Evolutionary conservation across 129 eudicot species (phyloP).

Genomic region (Pulicaria dysenterica): DNA sequence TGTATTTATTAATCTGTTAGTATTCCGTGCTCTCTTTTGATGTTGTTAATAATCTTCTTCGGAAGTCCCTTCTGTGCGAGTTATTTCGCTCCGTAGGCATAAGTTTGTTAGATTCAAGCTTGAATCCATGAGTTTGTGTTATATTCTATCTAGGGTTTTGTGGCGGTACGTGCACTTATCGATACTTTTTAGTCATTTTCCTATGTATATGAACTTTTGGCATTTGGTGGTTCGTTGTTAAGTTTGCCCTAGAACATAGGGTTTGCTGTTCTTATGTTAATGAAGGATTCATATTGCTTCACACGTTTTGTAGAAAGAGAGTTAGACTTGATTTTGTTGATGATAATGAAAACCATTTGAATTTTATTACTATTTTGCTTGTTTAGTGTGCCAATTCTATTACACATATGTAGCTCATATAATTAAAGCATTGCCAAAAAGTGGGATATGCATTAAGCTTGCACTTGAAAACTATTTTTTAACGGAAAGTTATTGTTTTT

Average conservation of each 20-base stretch:
- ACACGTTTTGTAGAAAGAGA: not conserved
- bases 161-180: no score
- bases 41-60: not conserved
- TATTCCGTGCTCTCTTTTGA: constrained; percentile 3
- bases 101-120: no score
- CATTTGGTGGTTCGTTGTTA: no score
- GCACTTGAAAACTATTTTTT: not conserved
- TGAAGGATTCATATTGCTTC: not conserved
- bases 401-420: no score
- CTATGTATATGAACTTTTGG: no score
- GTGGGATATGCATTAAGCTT: not conserved
- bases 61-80: no score
- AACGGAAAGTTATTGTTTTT: not conserved
- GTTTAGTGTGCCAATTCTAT: no score
- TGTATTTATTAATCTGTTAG: constrained; percentile 13
- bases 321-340: not conserved
- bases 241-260: no score
- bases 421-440: no score
- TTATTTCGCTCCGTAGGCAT: not conserved
- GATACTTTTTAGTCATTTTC: no score
- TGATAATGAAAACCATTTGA: not conserved
- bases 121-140: no score
- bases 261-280: not conserved
- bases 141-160: no score
- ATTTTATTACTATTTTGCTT: not conserved